These are phyloP conservation scores for Phytophthora vignae DNA, from an alignment of 352 stramenopile genomes.

Conservation along the genomic window DNA sequence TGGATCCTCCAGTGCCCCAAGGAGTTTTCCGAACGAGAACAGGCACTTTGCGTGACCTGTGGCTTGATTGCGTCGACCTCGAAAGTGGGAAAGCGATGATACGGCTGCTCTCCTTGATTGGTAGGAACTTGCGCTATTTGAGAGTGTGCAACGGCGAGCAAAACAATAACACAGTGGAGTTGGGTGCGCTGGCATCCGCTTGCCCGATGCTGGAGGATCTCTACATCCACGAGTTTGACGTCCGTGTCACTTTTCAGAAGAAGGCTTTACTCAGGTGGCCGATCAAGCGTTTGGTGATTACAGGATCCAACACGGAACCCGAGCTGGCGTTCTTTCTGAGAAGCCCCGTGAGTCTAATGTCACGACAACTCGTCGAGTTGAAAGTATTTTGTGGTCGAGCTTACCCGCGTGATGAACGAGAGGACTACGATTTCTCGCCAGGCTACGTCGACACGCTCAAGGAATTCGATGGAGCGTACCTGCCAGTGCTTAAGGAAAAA, in stretches of 20 bases:
- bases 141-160: not conserved
- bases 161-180: not conserved
- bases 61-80: slow-evolving; percentile 17
- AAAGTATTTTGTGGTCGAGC: slow-evolving; percentile 1
- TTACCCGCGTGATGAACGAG: not conserved
- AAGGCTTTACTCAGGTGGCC: slow-evolving; percentile 5
- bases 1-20: not conserved
- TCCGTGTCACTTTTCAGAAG: not conserved
- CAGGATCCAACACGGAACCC: not conserved
- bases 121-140: slow-evolving; percentile 12
- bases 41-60: not conserved
- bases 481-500: slow-evolving; percentile 12
- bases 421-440: not conserved
- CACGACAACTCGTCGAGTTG: slow-evolving; percentile 3
- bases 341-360: slow-evolving; percentile 5
- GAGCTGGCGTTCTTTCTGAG: slow-evolving; percentile 1
- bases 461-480: not conserved
- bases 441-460: not conserved
- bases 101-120: slow-evolving; percentile 5
- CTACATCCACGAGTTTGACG: slow-evolving; percentile 3
- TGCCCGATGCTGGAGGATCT: slow-evolving; percentile 19
- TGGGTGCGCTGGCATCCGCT: slow-evolving; percentile 4
- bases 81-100: slow-evolving; percentile 3
- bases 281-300: slow-evolving; percentile 19
- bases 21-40: not conserved